Conservation (phyloP, 345 rosid species). For the Streptanthus diversifolius region DNA sequence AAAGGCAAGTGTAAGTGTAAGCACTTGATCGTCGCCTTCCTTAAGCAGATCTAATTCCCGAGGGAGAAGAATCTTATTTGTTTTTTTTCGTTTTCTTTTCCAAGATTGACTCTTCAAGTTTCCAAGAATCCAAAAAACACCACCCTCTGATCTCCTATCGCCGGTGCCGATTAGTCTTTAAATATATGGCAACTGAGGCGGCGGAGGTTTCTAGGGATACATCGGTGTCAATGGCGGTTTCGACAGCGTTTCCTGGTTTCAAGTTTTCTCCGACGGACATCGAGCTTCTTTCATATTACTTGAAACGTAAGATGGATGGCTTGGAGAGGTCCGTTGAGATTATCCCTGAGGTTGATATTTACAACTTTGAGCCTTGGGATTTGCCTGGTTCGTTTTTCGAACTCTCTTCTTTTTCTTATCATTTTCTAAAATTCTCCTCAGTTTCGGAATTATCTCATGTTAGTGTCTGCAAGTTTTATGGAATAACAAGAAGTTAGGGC, state of each 20-base stretch:
- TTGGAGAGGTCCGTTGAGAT: slow-evolving; percentile 61
- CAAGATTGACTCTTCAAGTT: background rate
- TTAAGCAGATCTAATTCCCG: background rate
- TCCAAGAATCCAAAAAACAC: background rate
- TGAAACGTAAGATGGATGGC: slow-evolving; percentile 73
- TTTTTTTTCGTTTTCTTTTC: too few relatives aligned
- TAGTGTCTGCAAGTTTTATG: too few relatives aligned
- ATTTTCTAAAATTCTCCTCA: background rate
- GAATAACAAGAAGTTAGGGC: background rate
- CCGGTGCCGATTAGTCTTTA: background rate
- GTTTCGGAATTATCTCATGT: background rate
- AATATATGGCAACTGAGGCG: background rate
- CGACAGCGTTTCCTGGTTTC: slow-evolving; percentile 72
- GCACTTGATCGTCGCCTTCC: background rate
- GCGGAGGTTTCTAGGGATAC: slow-evolving; percentile 43
- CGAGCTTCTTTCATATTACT: slow-evolving; percentile 69
- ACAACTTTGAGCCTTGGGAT: slow-evolving; percentile 83
- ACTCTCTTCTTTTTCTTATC: background rate
- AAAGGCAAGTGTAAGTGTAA: background rate
- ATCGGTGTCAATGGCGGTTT: slow-evolving; percentile 45
- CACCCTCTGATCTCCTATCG: background rate
- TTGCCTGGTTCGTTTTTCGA: slow-evolving; percentile 52
- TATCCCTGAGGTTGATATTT: slow-evolving; percentile 68
- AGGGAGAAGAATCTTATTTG: background rate
- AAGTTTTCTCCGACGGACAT: slow-evolving; percentile 80